Evolutionary conservation across 1,284 basidiomycete species (phyloP).

Genomic region (Wallemia mellicola): DNA sequence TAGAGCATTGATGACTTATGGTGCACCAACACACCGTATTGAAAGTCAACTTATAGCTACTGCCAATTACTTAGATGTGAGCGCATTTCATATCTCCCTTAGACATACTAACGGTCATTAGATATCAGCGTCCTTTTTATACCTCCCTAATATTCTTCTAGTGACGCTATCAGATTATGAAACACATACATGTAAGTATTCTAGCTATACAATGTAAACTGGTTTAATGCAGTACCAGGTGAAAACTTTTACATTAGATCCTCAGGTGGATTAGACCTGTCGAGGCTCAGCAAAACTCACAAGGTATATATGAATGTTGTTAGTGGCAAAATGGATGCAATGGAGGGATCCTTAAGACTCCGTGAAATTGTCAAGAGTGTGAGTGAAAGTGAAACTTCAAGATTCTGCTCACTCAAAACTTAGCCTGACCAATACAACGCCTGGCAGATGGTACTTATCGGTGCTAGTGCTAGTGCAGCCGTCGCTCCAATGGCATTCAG

Average conservation of each 20-base stretch:
- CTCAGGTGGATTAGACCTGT: conserved; percentile 36
- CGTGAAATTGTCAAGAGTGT: conserved; percentile 26
- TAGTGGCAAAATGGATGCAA: conserved; percentile 35
- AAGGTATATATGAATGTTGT: conserved; percentile 43
- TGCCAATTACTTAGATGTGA: conserved; percentile 45
- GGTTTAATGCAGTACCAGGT: not conserved
- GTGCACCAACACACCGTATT: conserved; percentile 59
- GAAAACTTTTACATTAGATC: conserved; percentile 50
- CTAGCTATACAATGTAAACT: no score
- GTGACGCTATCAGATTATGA: conserved; percentile 10
- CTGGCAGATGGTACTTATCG: conserved; percentile 31
- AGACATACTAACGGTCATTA: not conserved
- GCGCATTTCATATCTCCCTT: conserved; percentile 27
- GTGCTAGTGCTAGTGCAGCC: conserved; percentile 38
- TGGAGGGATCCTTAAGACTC: conserved; percentile 30
- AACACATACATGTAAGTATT: not conserved
- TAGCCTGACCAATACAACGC: conserved; percentile 27
- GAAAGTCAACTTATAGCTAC: conserved; percentile 50
- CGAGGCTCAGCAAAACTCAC: conserved; percentile 38
- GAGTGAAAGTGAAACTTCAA: no score
- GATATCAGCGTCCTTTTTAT: not conserved
- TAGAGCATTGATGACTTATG: conserved; percentile 46
- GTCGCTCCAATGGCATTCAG: conserved; percentile 55
- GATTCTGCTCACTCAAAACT: no score
- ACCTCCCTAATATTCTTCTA: conserved; percentile 8